Percentiles rank a stretch among this genome's conserved stretches.
Evolutionary conservation across 169 alveolate genomes (phyloP).

Genomic region (Theileria parva): DNA sequence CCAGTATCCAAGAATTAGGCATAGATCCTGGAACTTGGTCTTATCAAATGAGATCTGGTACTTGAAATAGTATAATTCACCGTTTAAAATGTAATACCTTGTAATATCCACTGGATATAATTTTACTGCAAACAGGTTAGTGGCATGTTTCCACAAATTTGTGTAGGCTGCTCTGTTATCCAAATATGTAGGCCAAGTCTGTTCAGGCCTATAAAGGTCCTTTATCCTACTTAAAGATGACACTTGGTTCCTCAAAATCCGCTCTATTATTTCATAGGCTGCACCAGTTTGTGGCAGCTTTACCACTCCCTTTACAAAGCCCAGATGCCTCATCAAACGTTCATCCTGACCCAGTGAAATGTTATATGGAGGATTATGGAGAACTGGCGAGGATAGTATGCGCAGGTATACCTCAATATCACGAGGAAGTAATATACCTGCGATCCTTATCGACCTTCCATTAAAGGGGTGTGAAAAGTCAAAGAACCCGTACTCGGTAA

Average conservation of each 20-base stretch:
- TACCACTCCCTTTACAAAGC: slow-evolving; percentile 24
- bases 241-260: slow-evolving; percentile 34
- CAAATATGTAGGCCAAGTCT: slow-evolving; percentile 58
- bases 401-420: slow-evolving; percentile 48
- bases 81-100: slow-evolving; percentile 35
- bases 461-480: slow-evolving; percentile 49
- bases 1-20: slow-evolving; percentile 57
- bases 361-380: slow-evolving; percentile 38
- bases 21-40: slow-evolving; percentile 28
- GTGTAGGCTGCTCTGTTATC: slow-evolving; percentile 69
- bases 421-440: slow-evolving; percentile 35
- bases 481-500: slow-evolving; percentile 54
- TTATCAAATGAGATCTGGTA: slow-evolving; percentile 29
- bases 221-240: slow-evolving; percentile 1
- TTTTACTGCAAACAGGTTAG: slow-evolving; percentile 35
- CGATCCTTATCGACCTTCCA: slow-evolving; percentile 47
- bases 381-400: slow-evolving; percentile 54
- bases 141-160: slow-evolving; percentile 47
- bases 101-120: not conserved
- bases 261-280: slow-evolving; percentile 36
- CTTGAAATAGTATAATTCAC: slow-evolving; percentile 27
- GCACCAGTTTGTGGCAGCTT: slow-evolving; percentile 43
- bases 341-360: slow-evolving; percentile 1
- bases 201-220: slow-evolving; percentile 16
- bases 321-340: slow-evolving; percentile 19